Base-by-base conservation (phyloP, 768 basidiomycete species). In the Daedaleopsis sinensis region DNA sequence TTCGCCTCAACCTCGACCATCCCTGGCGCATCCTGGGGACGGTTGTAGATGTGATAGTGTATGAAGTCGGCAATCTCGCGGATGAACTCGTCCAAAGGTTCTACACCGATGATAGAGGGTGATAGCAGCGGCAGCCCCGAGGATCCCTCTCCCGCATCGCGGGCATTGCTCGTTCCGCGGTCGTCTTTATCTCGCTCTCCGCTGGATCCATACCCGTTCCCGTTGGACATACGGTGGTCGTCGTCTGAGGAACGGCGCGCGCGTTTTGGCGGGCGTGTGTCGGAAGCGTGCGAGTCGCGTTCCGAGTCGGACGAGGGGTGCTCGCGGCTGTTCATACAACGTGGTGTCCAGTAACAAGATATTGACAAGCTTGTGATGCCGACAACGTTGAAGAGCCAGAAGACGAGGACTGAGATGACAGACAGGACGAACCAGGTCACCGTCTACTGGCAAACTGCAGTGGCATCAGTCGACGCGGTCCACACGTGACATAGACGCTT, bases 11-110 rank as follows among this genome's bases (percentile, higher is more conserved):
- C 89, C 78, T 96, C 95, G 24, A 96, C 82, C 39, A 75, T 79
- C 37, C 85, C 84, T 54, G 67, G 72, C 11, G 82, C 70, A 64
- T 85, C 80, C 19, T 61, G 58, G 0, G 85, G 82, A 23, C 83
- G 81, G 6, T 78, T 85, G 56, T 71, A 68, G 67, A 93, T 85
- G 78, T 82, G 86, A 69, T 88, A 87, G 74, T 87, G 86, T 42
- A 96, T 79, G 74, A 93, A 97, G 76, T 96, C 93, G 39, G 93
- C 94, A 58, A 97, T 82, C 71, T 94, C 91, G 71, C 86, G 86
- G 72, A 94, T 94, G 71, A 97, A 95, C 70, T 96, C 95, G 73
- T 97, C 95, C 35, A 93, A 78, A 1, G 94, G 94, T 71, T 96
- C 94, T 52, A 94, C 88, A 55, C 90, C 91, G 32, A 97, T 84